A percentile compares a stretch with the other conserved stretches of the same genome.
Conservation (phyloP, 106 monocot genomes). For the Dactylorhiza incarnata region DNA sequence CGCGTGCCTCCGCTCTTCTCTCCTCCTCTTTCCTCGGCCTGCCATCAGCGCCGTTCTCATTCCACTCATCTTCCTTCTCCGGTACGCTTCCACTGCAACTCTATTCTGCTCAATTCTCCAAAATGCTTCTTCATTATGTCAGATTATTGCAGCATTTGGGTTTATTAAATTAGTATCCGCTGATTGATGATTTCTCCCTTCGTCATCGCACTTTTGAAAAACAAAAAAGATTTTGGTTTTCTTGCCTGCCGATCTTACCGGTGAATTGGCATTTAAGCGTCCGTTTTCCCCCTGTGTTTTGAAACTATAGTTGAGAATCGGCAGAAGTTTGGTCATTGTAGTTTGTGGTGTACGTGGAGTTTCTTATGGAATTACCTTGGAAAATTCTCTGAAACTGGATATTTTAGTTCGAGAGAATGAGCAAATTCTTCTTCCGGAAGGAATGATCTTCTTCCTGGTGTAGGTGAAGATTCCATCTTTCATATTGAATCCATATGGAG, state of each 20-base stretch:
- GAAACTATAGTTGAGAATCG: background rate
- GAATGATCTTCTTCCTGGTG: too few species aligned
- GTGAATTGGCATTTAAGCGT: background rate
- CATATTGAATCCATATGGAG: too few species aligned
- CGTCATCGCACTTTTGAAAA: background rate
- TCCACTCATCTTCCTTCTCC: conserved; percentile 21
- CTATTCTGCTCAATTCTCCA: background rate
- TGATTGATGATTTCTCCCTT: background rate
- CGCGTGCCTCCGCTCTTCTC: conserved; percentile 3
- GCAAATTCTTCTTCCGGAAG: too few species aligned
- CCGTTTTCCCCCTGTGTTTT: background rate
- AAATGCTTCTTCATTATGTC: background rate
- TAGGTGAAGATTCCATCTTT: too few species aligned
- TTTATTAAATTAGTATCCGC: background rate
- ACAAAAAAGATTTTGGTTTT: background rate
- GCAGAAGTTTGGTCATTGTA: background rate
- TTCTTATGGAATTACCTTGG: background rate
- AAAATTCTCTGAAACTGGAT: background rate
- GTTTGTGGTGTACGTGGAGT: background rate
- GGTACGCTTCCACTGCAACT: conserved; percentile 13
- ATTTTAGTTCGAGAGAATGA: background rate
- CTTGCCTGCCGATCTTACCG: background rate
- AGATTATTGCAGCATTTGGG: background rate
- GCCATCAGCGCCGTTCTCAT: conserved; percentile 5
- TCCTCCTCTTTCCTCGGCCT: conserved; percentile 13